Conservation (phyloP, 2,329 filamentous ascomycete genomes). For the Teratosphaeria zuluensis region DNA sequence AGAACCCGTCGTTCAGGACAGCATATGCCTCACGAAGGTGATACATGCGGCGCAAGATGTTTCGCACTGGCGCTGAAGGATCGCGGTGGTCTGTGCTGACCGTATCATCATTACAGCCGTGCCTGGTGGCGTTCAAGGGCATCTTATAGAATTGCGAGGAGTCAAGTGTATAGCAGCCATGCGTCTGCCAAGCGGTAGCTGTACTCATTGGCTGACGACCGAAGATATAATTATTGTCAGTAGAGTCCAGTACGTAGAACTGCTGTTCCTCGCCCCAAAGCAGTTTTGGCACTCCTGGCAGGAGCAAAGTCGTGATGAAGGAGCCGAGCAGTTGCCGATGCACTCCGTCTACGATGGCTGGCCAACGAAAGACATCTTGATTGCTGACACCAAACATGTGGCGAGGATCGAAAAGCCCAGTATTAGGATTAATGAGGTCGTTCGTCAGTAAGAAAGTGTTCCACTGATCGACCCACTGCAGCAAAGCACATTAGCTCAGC, state of each 20-base stretch:
- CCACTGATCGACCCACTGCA: constrained; percentile 34
- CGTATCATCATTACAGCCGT: constrained; percentile 48
- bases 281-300: constrained; percentile 48
- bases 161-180: constrained; percentile 52
- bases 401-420: constrained; percentile 52
- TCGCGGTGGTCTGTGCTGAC: constrained; percentile 54
- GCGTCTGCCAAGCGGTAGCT: constrained; percentile 52
- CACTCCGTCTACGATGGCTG: constrained; percentile 47
- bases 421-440: constrained; percentile 51
- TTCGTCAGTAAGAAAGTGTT: constrained; percentile 48
- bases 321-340: constrained; percentile 48
- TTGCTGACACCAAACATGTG: constrained; percentile 57
- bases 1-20: constrained; percentile 50
- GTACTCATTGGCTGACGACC: constrained; percentile 55
- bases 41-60: too few relatives aligned
- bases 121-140: constrained; percentile 44
- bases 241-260: constrained; percentile 55
- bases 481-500: too few relatives aligned
- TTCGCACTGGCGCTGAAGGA: constrained; percentile 31
- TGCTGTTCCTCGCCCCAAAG: constrained; percentile 51
- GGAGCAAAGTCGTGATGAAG: constrained; percentile 49
- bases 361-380: constrained; percentile 58
- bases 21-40: constrained; percentile 30
- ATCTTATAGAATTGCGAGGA: constrained; percentile 49
- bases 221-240: constrained; percentile 55